Base-by-base conservation (phyloP, 352 stramenopile genomes). In the Globisporangium irregulare region DNA sequence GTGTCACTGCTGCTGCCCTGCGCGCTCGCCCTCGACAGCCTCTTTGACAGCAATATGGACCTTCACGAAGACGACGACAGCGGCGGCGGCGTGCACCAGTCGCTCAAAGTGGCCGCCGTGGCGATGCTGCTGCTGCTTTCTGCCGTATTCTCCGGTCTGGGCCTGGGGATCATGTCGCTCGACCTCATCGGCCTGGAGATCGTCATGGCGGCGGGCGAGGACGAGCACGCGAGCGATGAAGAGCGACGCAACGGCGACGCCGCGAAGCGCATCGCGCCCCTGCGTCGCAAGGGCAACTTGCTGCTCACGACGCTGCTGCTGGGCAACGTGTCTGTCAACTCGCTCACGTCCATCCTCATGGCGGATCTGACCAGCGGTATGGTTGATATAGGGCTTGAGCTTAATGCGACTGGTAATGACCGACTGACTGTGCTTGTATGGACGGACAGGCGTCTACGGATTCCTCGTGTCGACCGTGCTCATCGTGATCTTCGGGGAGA, bases 151-250 rank as follows among this genome's bases (percentile, higher is more conserved):
- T 91, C 84, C 8, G 97, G 97, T 0, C 79, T 99, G 22, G 98
- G 96, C 1, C 85, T 99, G 20, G 97, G 97, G 4, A 81, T 99
- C 62, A 97, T 99, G 86, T 97, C 95, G 20, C 84, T 99, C 8
- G 97, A 99, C 78, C 94, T 97, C 64, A 99, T 97, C 25, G 96
- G 94, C 4, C 82, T 99, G 25, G 92, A 99, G 79, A 99, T 99
- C 62, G 94, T 99, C 62, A 93, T 98, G 69, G 84, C 85, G 4
- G 81, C 82, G 4, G 94, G 95, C n/a, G 91, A 94, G 53, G 92
- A 99, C 75, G 78, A 83, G 54, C 67, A 80, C 48, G 80, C 88
- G 51, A 95, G 83, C 6, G 67, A 76, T 15, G 80, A 83, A 51
- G 88, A 97, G 70, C 78, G 79, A 10, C 65, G 74, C 22, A 84